Base-by-base conservation (phyloP, 441 rosid species). In the Euphorbia celastroides region DNA sequence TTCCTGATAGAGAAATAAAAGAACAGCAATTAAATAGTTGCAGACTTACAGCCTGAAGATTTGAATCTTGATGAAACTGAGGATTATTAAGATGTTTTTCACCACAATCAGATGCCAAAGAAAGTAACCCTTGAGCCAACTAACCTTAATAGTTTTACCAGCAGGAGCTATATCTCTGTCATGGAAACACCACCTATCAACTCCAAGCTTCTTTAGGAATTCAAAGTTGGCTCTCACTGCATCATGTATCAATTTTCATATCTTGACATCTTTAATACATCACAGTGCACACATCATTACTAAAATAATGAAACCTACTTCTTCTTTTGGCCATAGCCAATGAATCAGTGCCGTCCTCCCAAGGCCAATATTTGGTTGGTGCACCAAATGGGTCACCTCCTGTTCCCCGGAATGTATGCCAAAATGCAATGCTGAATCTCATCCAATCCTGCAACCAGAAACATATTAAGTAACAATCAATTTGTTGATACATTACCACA, bases 181-280 rank as follows among this genome's bases (percentile, higher is more conserved):
- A 68, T 94, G 99, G 78, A 94, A 94, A 79, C 98, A 92, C 99
- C 99, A 89, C 68, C 75, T 57, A 62, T 92, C 96, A 82, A 94
- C 94, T 73, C 99, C 98, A 68, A 88, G 91, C 80, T 89, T 94
- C 75, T 84, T 80, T 59, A 94, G 70, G 74, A 94, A 87, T 87
- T 94, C 98, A 70, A 94, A 92, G 80, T 92, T 92, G 70, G 98
- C 99, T 74, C 94, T 89, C 99, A 94, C 99, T 94, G 78, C 48
- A 74, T 60, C 60, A 62, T 30, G 48, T 66, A 62, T 66, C 31
- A 68, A 5, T 68, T 68, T 7, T 51, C 48, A 72, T 54, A 46
- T 31, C 54, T 28, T 8, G 38, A 26, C 14, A 56, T 12, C 31
- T 50, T 17, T 14, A 50, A 5, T 44, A 36, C 13, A 72, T 8